These are phyloP conservation scores for Tetrapisispora taiwanensis DNA, from an alignment of 805 yeast species.

Conservation along the genomic window DNA sequence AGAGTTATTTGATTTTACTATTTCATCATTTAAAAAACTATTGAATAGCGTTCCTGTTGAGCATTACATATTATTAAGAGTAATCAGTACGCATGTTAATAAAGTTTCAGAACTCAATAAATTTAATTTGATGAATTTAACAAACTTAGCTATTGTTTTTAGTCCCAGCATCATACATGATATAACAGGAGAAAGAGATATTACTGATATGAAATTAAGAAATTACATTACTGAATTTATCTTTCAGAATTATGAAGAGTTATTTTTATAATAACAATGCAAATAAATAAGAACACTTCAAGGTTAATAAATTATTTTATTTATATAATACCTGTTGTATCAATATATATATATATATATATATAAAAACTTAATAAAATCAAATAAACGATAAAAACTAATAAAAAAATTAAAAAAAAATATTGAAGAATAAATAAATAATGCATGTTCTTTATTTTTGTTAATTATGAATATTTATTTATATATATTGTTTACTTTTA, in stretches of 20 bases:
- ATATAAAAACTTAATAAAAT: too few species aligned
- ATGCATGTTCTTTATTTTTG: too few species aligned
- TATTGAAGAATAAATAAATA: too few species aligned
- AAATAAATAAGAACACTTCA: too few species aligned
- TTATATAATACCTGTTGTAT: too few species aligned
- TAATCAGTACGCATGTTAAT: constrained; percentile 55
- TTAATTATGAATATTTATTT: too few species aligned
- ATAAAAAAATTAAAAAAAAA: too few species aligned
- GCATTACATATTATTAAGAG: constrained; percentile 47
- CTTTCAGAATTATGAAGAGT: constrained; percentile 1
- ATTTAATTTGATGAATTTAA: constrained; percentile 69
- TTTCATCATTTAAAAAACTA: constrained; percentile 38
- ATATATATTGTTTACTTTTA: too few species aligned
- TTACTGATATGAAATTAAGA: constrained; percentile 72
- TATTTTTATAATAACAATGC: not conserved
- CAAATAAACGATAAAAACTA: too few species aligned
- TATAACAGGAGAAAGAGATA: constrained; percentile 66
- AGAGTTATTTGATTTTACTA: constrained; percentile 6
- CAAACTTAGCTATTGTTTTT: constrained; percentile 82
- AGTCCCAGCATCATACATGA: constrained; percentile 89
- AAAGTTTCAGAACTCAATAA: constrained; percentile 43
- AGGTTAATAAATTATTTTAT: too few species aligned
- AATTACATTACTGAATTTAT: constrained; percentile 71
- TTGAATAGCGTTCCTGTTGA: constrained; percentile 52
- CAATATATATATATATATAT: too few species aligned